phyloP scores from a whole-genome alignment of 2,329 filamentous ascomycete species.

The Curvularia lunata region DNA sequence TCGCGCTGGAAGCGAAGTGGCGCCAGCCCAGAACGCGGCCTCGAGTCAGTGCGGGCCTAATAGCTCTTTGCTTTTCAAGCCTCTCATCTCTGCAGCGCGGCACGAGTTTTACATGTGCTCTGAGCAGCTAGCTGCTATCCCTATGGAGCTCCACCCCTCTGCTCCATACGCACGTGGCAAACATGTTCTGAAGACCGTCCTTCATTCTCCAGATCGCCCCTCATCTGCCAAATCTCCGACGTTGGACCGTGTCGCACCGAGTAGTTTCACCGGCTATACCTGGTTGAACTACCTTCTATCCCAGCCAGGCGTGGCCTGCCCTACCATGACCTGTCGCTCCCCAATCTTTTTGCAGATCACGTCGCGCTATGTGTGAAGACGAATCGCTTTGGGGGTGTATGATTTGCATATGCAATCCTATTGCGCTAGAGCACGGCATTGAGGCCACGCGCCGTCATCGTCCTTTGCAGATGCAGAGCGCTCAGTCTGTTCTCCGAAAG shows the following conservation, averaged over 20 bases:
- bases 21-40: slow-evolving; percentile 11
- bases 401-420: neutral
- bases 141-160: neutral
- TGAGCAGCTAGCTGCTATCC: neutral
- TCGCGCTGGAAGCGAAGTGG: slow-evolving; percentile 12
- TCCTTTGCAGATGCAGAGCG: neutral
- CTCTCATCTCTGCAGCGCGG: neutral
- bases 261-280: neutral
- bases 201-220: neutral
- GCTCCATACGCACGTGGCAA: slow-evolving; percentile 8
- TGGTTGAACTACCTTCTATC: neutral
- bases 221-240: slow-evolving; percentile 12
- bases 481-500: neutral
- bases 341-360: neutral
- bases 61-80: slow-evolving; percentile 3
- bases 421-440: neutral
- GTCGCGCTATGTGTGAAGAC: neutral
- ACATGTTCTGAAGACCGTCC: neutral
- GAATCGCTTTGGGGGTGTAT: neutral
- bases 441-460: neutral
- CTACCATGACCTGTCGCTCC: neutral
- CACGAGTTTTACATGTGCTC: neutral
- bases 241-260: slow-evolving; percentile 9
- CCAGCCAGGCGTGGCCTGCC: neutral
- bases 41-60: neutral